Conservation (phyloP, 2,329 filamentous ascomycete species). For the Ascochyta koolunga region DNA sequence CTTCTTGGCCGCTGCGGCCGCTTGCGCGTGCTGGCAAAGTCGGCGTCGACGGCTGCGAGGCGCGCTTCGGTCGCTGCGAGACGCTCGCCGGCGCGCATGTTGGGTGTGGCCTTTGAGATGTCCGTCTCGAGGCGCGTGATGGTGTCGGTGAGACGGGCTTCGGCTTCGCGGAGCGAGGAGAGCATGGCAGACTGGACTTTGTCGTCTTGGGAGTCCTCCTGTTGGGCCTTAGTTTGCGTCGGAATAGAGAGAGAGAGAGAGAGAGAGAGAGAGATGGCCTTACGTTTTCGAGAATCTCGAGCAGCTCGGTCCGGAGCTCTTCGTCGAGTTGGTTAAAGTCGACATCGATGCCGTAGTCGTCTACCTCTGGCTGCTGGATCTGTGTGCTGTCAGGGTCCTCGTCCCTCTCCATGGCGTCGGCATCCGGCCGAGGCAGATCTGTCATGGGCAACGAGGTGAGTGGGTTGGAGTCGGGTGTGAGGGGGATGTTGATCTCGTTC, state of each 20-base stretch:
- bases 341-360: conserved; percentile 90
- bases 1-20: conserved; percentile 78
- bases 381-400: conserved; percentile 62
- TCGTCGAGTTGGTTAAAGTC: conserved; percentile 84
- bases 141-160: conserved; percentile 77
- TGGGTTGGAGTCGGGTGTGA: conserved; percentile 70
- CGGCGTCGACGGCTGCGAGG: conserved; percentile 82
- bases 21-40: conserved; percentile 84
- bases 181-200: conserved; percentile 25
- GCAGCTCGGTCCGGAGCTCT: conserved; percentile 63
- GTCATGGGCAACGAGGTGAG: conserved; percentile 88
- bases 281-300: conserved; percentile 55
- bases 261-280: conserved; percentile 1
- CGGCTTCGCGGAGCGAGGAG: conserved; percentile 53
- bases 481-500: conserved; percentile 87
- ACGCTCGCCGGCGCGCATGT: conserved; percentile 93
- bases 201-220: conserved; percentile 70
- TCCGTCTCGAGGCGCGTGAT: conserved; percentile 76
- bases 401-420: conserved; percentile 92
- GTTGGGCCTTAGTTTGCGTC: conserved; percentile 13
- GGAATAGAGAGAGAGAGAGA: not conserved
- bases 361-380: conserved; percentile 64
- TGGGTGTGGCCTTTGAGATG: conserved; percentile 93
- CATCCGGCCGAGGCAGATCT: conserved; percentile 73
- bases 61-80: conserved; percentile 84